These are phyloP conservation scores for Bromus sterilis DNA, from an alignment of 176 grass and related monocot species.

Conservation along the genomic window DNA sequence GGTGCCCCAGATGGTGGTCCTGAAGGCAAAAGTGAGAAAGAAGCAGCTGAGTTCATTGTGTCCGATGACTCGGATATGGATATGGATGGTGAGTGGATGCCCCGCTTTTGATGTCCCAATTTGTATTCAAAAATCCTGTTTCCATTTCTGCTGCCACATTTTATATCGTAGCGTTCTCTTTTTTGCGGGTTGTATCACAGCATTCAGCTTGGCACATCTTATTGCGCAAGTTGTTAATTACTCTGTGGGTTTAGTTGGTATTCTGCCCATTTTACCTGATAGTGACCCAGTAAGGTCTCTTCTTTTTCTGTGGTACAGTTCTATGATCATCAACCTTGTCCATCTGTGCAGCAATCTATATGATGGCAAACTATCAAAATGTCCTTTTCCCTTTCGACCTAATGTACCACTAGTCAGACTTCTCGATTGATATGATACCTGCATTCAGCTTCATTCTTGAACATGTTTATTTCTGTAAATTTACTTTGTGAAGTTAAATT, in stretches of 20 bases:
- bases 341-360: not conserved
- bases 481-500: constrained; percentile 37
- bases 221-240: not conserved
- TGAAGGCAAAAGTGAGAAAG: constrained; percentile 13
- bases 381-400: not conserved
- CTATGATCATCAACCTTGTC: not conserved
- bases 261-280: not conserved
- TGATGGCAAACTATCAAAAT: not conserved
- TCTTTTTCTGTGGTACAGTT: not conserved
- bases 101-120: not conserved
- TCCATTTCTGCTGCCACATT: not conserved
- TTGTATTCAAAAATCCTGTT: not conserved
- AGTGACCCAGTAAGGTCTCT: not conserved
- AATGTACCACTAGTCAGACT: constrained; percentile 3
- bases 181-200: not conserved
- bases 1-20: not conserved
- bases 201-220: not conserved
- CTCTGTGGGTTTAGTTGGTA: not conserved
- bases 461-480: constrained; percentile 22
- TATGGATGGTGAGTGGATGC: constrained; percentile 64
- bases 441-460: constrained; percentile 20
- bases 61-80: constrained; percentile 94
- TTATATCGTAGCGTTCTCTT: not conserved
- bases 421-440: not conserved
- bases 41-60: constrained; percentile 35